Conservation (phyloP, 2,329 filamentous ascomycete genomes). For the Leptographium galeiforme region DNA sequence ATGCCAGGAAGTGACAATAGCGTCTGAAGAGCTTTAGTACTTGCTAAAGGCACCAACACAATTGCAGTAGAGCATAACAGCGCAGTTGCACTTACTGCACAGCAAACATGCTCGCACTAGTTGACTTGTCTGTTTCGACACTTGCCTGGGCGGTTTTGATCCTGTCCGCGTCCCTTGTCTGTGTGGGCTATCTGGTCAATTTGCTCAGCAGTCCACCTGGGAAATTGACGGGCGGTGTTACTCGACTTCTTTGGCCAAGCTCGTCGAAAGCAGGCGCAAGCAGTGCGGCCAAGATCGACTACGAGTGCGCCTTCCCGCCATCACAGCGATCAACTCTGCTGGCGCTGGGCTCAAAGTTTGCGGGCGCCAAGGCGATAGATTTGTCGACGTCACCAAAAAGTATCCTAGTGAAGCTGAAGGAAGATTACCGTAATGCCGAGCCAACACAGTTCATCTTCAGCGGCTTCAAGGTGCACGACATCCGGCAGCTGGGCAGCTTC, state of each 20-base stretch:
- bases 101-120: background rate
- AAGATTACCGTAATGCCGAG: background rate
- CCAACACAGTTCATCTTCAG: background rate
- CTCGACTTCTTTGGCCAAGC: background rate
- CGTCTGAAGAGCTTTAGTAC: background rate
- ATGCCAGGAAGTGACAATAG: background rate
- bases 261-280: background rate
- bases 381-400: background rate
- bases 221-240: background rate
- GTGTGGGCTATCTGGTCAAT: background rate
- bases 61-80: too few species aligned
- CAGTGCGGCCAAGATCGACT: background rate
- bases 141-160: background rate
- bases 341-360: background rate
- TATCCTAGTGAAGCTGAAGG: background rate
- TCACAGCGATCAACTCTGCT: background rate
- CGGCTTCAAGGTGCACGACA: slow-evolving; percentile 1
- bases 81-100: background rate
- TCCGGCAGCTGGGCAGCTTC: slow-evolving; percentile 49
- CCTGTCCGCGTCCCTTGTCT: background rate
- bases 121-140: background rate
- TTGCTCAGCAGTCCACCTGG: background rate
- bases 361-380: background rate
- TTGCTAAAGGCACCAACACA: too few species aligned
- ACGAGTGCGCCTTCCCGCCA: background rate